phyloP scores from a whole-genome alignment of 768 basidiomycete species.

The Floccularia luteovirens region DNA sequence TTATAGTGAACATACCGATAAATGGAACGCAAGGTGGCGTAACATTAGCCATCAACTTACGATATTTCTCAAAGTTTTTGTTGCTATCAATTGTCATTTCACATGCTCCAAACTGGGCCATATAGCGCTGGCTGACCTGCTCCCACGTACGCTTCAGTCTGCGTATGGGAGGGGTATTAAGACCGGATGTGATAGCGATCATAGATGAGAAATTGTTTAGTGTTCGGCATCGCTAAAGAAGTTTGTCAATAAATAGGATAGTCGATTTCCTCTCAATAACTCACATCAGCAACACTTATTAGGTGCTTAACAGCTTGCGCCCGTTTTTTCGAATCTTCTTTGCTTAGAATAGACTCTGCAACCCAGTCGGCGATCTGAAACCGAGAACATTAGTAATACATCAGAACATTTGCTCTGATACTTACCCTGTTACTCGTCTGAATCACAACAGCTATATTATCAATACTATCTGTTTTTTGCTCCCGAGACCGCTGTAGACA shows the following conservation, averaged over 20 bases:
- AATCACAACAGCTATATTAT: slow-evolving; percentile 85
- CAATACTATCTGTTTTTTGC: slow-evolving; percentile 61
- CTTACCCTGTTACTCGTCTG: slow-evolving; percentile 80
- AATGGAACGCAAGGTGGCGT: slow-evolving; percentile 95
- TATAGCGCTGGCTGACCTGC: slow-evolving; percentile 67
- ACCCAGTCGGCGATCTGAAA: slow-evolving; percentile 89
- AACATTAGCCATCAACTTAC: slow-evolving; percentile 72
- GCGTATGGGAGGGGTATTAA: slow-evolving; percentile 90
- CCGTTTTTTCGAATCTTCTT: slow-evolving; percentile 79
- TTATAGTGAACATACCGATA: slow-evolving; percentile 78
- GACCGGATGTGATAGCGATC: slow-evolving; percentile 90
- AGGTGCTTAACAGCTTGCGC: slow-evolving; percentile 83
- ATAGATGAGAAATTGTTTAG: slow-evolving; percentile 96
- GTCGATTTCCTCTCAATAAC: slow-evolving; percentile 17
- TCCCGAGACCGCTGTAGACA: slow-evolving; percentile 82
- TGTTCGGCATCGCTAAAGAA: slow-evolving; percentile 71
- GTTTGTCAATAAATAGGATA: slow-evolving; percentile 3
- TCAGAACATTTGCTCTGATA: slow-evolving; percentile 1
- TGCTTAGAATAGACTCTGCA: slow-evolving; percentile 70
- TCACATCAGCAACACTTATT: slow-evolving; percentile 84
- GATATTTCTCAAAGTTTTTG: slow-evolving; percentile 92
- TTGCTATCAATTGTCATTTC: slow-evolving; percentile 89
- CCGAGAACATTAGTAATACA: neutral
- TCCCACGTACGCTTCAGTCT: slow-evolving; percentile 94
- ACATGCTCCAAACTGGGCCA: slow-evolving; percentile 68